Conservation (phyloP, 768 basidiomycete species). For the Pisolithus tinctorius region DNA sequence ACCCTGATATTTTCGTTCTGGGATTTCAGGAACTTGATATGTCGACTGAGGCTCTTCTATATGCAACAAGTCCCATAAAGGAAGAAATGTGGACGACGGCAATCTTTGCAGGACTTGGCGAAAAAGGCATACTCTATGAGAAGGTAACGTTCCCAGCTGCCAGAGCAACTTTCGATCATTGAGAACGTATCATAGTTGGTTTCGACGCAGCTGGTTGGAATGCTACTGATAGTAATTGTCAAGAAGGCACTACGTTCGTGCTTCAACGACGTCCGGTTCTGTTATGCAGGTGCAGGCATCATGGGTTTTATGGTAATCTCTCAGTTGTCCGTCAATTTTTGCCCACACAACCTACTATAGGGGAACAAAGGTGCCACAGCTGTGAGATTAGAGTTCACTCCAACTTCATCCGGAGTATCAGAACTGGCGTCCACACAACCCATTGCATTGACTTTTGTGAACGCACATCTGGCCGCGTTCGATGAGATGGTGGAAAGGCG, state of each 20-base stretch:
- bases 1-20: slow-evolving; percentile 67
- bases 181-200: slow-evolving; percentile 39
- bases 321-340: neutral
- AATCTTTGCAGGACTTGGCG: slow-evolving; percentile 63
- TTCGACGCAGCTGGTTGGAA: slow-evolving; percentile 79
- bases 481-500: slow-evolving; percentile 73
- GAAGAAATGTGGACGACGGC: slow-evolving; percentile 71
- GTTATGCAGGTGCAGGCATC: slow-evolving; percentile 63
- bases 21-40: slow-evolving; percentile 80
- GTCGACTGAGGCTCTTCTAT: slow-evolving; percentile 72
- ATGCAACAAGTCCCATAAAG: slow-evolving; percentile 51
- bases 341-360: slow-evolving; percentile 28
- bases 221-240: slow-evolving; percentile 65
- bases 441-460: slow-evolving; percentile 64
- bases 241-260: slow-evolving; percentile 43
- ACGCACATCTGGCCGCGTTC: slow-evolving; percentile 78
- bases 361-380: slow-evolving; percentile 82
- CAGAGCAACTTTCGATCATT: neutral
- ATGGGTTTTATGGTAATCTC: slow-evolving; percentile 66
- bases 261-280: slow-evolving; percentile 48
- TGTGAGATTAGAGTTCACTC: slow-evolving; percentile 52
- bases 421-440: slow-evolving; percentile 26
- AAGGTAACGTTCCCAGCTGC: slow-evolving; percentile 39
- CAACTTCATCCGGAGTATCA: slow-evolving; percentile 23
- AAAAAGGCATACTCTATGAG: slow-evolving; percentile 54